phyloP scores from a whole-genome alignment of 371 early-diverging fungal species.

The Apophysomyces variabilis region DNA sequence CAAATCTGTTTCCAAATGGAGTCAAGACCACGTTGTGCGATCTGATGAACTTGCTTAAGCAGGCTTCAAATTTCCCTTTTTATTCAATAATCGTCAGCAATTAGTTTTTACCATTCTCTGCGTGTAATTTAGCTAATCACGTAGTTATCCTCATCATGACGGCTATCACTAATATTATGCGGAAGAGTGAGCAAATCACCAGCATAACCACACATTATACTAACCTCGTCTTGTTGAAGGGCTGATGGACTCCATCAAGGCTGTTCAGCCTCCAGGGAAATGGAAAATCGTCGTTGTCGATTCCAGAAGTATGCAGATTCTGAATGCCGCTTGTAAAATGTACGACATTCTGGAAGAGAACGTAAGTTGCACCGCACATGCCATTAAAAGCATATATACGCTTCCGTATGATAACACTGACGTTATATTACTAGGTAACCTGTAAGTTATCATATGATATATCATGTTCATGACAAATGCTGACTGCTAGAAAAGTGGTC shows the following conservation, averaged over 20 bases:
- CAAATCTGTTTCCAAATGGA: not conserved
- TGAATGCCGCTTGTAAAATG: conserved; percentile 88
- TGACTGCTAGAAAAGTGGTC: conserved; percentile 41
- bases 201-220: not conserved
- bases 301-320: conserved; percentile 75
- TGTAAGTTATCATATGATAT: conserved; percentile 22
- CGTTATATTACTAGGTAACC: conserved; percentile 28
- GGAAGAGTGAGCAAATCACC: conserved; percentile 32
- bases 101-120: not conserved
- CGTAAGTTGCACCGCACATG: conserved; percentile 58
- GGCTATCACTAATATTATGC: conserved; percentile 37
- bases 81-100: not conserved
- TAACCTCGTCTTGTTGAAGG: conserved; percentile 45
- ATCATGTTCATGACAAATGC: conserved; percentile 10
- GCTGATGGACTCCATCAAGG: conserved; percentile 69
- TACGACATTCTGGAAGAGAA: conserved; percentile 93
- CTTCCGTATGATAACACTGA: not conserved
- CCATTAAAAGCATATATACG: not conserved
- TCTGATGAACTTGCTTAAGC: not conserved
- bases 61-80: not conserved
- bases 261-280: conserved; percentile 67
- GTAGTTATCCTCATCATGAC: conserved; percentile 21
- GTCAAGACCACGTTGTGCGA: conserved; percentile 1
- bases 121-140: not conserved
- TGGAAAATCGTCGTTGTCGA: conserved; percentile 96